A percentile compares a stretch with the other conserved stretches of the same genome.
phyloP scores from a whole-genome alignment of 2,329 filamentous ascomycete genomes.

The Pyricularia pennisetigena region DNA sequence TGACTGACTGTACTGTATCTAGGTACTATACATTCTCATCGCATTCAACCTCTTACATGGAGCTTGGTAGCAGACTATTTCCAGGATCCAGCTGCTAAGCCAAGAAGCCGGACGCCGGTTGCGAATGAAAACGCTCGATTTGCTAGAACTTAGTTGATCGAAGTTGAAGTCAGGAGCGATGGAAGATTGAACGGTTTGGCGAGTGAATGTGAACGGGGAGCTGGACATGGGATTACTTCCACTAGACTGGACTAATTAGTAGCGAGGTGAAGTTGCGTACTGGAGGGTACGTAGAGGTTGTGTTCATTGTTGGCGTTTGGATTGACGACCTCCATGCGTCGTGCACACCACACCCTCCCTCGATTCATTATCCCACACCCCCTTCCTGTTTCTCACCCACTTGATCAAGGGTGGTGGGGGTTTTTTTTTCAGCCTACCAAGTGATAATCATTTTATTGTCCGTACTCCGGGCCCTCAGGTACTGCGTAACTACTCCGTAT shows the following conservation, averaged over 20 bases:
- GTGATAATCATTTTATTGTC: neutral
- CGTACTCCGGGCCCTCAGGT: neutral
- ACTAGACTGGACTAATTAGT: neutral
- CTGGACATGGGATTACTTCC: neutral
- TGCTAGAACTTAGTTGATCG: neutral
- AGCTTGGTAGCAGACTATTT: neutral
- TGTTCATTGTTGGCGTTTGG: neutral
- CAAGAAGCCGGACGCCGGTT: neutral
- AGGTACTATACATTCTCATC: neutral
- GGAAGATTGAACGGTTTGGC: neutral
- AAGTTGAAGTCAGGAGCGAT: neutral
- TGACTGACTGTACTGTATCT: too few relatives aligned
- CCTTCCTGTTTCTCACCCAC: neutral
- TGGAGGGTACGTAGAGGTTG: neutral
- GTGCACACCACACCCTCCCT: neutral
- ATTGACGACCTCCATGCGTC: neutral
- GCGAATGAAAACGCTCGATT: neutral
- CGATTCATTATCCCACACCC: neutral
- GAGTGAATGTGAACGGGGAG: neutral
- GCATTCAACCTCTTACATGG: neutral
- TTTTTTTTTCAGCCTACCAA: neutral
- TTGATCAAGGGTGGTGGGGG: neutral
- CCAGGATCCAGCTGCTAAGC: neutral
- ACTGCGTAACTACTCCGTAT: neutral
- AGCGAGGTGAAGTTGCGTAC: neutral